A percentile compares a stretch with the other conserved stretches of the same genome.
Evolutionary conservation across 148 eudicot genomes (phyloP).

Genomic region (Bassia scoparia): DNA sequence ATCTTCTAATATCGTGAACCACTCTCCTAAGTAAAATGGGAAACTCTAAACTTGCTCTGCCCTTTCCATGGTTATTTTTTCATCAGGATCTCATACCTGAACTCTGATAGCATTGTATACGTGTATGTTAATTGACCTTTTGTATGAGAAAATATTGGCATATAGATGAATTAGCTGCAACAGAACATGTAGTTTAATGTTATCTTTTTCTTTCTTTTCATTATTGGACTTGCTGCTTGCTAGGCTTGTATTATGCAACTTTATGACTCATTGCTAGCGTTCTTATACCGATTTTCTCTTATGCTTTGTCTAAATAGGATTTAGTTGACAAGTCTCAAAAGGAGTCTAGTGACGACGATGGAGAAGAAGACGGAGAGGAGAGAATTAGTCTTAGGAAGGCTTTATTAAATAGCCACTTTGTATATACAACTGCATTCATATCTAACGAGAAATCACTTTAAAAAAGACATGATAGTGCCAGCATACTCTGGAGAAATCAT

Average conservation of each 20-base stretch:
- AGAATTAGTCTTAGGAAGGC: too few relatives aligned
- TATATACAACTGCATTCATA: too few relatives aligned
- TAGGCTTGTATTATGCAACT: not conserved
- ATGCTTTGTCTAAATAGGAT: slow-evolving; percentile 15
- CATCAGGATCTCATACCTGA: not conserved
- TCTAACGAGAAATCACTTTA: too few relatives aligned
- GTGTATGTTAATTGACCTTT: not conserved
- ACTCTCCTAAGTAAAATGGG: not conserved
- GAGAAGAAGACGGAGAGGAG: slow-evolving; percentile 14
- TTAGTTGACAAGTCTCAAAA: slow-evolving; percentile 8
- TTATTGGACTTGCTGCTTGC: not conserved
- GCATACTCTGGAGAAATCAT: too few relatives aligned
- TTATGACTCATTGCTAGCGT: not conserved
- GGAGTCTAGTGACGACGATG: not conserved
- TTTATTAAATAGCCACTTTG: too few relatives aligned
- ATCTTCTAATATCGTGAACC: too few relatives aligned
- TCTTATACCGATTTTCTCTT: not conserved
- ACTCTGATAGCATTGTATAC: too few relatives aligned
- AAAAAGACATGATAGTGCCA: too few relatives aligned
- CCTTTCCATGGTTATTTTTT: not conserved
- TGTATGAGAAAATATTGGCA: not conserved
- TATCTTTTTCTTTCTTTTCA: not conserved
- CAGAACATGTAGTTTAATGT: not conserved
- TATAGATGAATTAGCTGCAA: not conserved
- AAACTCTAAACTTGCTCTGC: not conserved